Evolutionary conservation across 495 filamentous ascomycete species (phyloP), one percentile per base, ranked within the genome.

Genomic region (Achaetomiella virescens): DNA sequence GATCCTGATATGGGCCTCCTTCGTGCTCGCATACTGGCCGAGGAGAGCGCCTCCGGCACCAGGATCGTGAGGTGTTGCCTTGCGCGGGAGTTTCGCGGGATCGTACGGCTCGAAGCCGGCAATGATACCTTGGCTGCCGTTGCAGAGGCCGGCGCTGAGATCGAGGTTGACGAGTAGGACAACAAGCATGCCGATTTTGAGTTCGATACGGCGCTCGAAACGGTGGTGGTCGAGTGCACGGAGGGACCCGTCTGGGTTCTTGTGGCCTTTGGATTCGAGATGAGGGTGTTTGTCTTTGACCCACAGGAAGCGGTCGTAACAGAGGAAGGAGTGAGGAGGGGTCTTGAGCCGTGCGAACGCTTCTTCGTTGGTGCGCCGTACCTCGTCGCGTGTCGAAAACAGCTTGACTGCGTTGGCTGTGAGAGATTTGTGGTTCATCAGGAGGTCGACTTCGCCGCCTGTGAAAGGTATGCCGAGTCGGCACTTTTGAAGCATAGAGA

Each of bases 121-220:
- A 10, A 97, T 84, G 52, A 84, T 82, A 1, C 92, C 92, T 55
- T 96, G 81, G 3, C 90, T 95, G 6, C 92, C 92, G 61, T 97
- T 97, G 62, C 93, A 91, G 0, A 97, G 82, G 0, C 78, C 80
- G 3, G 84, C 78, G 0, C n/a, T 1, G 1, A 75, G 54, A 67
- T 96, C 89, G 64, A 96, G 81, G 62, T 98, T 98, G 55, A 91
- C 91, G 68, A 96, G 93, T 11, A 98, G 75, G 80, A 98, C 93
- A 22, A 98, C 92, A 48, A 91, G 88, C 29, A 90, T 85, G 6
- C 91, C 91, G 53, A 87, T 84, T 64, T 96, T 97, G 31, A 97
- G 79, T 25, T 82, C 72, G 79, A 62, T 82, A 76, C 54, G 77
- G 62, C 18, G 63, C 55, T 58, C 68, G 31, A 70, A 70, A 11